phyloP scores from a whole-genome alignment of 2,329 filamentous ascomycete genomes.

The Arthrinium puccinioides region DNA sequence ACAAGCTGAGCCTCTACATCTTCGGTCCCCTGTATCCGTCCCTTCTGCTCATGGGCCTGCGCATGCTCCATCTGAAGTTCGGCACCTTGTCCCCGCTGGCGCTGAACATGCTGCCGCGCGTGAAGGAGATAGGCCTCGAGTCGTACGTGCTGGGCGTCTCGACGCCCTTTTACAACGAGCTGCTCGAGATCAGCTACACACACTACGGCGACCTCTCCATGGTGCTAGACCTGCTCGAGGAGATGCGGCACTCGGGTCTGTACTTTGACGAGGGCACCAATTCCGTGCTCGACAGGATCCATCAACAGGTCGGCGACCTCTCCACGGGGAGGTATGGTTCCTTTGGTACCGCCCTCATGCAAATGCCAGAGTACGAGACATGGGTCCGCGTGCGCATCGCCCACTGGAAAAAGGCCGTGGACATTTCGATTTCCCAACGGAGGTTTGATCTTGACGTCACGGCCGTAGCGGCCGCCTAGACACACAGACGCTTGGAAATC shows the following conservation, averaged over 20 bases:
- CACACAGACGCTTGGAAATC: too few relatives aligned
- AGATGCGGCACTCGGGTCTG: conserved; percentile 60
- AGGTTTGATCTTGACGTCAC: conserved; percentile 13
- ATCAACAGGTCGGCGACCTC: conserved; percentile 12
- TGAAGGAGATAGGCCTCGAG: conserved; percentile 19
- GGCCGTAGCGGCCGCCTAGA: too few relatives aligned
- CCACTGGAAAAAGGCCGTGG: conserved; percentile 20
- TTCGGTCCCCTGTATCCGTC: conserved; percentile 60
- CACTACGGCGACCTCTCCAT: conserved; percentile 50
- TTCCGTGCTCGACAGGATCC: conserved; percentile 25
- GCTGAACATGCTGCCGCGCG: conserved; percentile 28
- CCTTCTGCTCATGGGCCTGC: conserved; percentile 50
- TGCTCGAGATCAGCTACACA: conserved; percentile 55
- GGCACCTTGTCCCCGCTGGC: conserved; percentile 24
- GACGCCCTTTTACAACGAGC: conserved; percentile 61
- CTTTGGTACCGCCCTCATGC: conserved; percentile 24
- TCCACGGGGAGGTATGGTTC: conserved; percentile 11
- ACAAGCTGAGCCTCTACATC: conserved; percentile 40
- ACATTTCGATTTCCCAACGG: conserved; percentile 17
- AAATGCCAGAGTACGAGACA: conserved; percentile 28
- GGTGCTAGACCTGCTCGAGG: conserved; percentile 50
- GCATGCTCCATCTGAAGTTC: conserved; percentile 51
- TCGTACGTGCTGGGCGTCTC: conserved; percentile 67
- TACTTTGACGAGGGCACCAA: conserved; percentile 45
- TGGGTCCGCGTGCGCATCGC: conserved; percentile 19